Percentiles rank a stretch among this genome's conserved stretches.
Evolutionary conservation across 306 rosid genomes (phyloP).

Genomic region (Cucurbita argyrosperma): DNA sequence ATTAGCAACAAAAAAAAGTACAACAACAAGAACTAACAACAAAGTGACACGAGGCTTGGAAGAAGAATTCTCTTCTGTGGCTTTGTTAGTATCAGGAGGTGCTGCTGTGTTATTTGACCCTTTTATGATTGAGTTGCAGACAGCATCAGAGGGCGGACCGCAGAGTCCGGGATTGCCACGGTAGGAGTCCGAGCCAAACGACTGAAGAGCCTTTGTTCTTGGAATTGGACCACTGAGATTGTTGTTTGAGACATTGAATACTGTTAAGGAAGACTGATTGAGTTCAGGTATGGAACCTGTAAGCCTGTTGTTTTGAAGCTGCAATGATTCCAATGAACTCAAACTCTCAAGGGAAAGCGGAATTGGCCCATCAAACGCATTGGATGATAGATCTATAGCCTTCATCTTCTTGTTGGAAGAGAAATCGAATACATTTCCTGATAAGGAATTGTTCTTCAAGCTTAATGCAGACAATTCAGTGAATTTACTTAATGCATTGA

Average conservation of each 20-base stretch:
- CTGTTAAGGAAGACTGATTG: constrained; percentile 17
- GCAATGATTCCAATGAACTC: constrained; percentile 17
- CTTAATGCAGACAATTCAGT: constrained; percentile 21
- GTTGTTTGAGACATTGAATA: constrained; percentile 35
- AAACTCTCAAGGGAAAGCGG: constrained; percentile 16
- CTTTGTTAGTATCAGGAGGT: neutral
- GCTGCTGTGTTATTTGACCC: neutral
- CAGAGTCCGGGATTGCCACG: constrained; percentile 21
- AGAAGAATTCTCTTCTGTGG: neutral
- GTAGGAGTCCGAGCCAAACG: constrained; percentile 13
- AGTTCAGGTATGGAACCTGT: constrained; percentile 28
- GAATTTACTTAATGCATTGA: constrained; percentile 9
- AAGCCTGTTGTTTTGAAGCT: constrained; percentile 22
- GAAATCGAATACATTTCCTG: constrained; percentile 19
- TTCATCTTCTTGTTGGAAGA: constrained; percentile 18
- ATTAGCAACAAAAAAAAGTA: constrained; percentile 24
- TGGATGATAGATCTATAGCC: constrained; percentile 24
- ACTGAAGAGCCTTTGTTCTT: constrained; percentile 16
- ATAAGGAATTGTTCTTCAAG: constrained; percentile 29
- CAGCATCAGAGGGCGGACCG: constrained; percentile 12
- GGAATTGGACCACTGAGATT: constrained; percentile 24
- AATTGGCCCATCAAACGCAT: constrained; percentile 18
- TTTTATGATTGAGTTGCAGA: neutral
- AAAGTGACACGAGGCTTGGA: neutral
- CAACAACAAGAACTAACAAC: constrained; percentile 14